These are phyloP conservation scores for Przewalskia tangutica DNA, from an alignment of 257 asterid species.

Conservation along the genomic window DNA sequence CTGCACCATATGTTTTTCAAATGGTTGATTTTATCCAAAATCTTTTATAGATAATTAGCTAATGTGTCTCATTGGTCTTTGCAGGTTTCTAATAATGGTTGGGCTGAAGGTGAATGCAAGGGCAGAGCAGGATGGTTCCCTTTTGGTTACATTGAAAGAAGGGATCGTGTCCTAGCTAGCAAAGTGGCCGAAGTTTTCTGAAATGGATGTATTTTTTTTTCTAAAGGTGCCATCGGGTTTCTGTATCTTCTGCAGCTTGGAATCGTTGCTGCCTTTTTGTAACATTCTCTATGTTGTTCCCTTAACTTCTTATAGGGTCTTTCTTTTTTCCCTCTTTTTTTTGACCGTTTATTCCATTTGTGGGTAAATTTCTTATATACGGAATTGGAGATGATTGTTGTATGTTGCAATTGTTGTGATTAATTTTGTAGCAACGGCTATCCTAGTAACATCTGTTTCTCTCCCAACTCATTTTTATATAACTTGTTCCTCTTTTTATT, in stretches of 20 bases:
- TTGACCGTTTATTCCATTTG: background rate
- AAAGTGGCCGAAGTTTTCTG: slow-evolving; percentile 83
- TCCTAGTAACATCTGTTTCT: background rate
- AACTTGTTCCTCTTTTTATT: background rate
- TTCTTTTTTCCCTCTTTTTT: background rate
- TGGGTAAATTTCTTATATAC: background rate
- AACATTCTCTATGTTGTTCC: background rate
- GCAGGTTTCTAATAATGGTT: slow-evolving; percentile 87
- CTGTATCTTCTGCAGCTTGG: background rate
- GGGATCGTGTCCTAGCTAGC: slow-evolving; percentile 97
- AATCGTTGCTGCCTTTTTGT: background rate
- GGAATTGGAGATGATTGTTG: background rate
- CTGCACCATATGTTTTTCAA: background rate
- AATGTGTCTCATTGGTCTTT: slow-evolving; percentile 4
- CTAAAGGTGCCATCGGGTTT: background rate
- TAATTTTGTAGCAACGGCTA: background rate
- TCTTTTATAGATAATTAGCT: background rate
- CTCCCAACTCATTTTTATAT: background rate
- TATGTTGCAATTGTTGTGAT: background rate
- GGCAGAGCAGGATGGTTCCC: slow-evolving; percentile 99
- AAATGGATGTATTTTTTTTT: slow-evolving; percentile 5
- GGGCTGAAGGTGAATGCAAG: slow-evolving; percentile 99
- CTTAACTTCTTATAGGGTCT: background rate
- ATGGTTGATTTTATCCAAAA: background rate
- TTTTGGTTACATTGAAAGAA: slow-evolving; percentile 74